Conservation (phyloP, 2,329 filamentous ascomycete genomes). For the Alternaria novae-zelandiae region DNA sequence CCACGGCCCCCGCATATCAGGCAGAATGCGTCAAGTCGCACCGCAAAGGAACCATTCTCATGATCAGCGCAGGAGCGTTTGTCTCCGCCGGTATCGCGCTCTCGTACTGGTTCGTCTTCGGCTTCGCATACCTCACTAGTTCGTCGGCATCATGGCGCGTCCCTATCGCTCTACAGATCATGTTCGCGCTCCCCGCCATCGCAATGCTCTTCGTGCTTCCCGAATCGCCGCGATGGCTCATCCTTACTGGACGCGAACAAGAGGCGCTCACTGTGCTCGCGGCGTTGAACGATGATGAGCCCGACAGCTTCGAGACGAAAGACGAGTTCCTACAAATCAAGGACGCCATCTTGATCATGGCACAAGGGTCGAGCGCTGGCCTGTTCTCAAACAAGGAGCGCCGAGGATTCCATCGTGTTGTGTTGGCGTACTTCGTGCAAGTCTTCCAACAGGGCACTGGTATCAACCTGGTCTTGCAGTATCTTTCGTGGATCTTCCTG, state of each 20-base stretch:
- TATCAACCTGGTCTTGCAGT: constrained; percentile 42
- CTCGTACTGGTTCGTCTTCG: constrained; percentile 62
- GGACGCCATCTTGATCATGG: constrained; percentile 41
- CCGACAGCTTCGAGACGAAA: constrained; percentile 33
- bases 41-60: constrained; percentile 55
- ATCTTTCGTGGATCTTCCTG: constrained; percentile 59
- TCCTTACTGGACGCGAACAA: constrained; percentile 62
- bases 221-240: constrained; percentile 65
- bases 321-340: constrained; percentile 52
- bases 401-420: constrained; percentile 50
- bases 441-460: constrained; percentile 52
- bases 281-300: constrained; percentile 38
- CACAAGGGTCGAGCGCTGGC: constrained; percentile 29
- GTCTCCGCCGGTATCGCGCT: constrained; percentile 57
- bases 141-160: constrained; percentile 57
- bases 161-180: constrained; percentile 64
- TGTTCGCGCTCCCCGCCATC: constrained; percentile 62
- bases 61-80: constrained; percentile 58
- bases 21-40: constrained; percentile 55
- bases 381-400: constrained; percentile 45
- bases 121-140: constrained; percentile 53
- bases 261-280: constrained; percentile 42
- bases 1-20: constrained; percentile 61
- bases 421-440: constrained; percentile 52
- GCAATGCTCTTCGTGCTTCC: constrained; percentile 59